Base-by-base conservation (phyloP, 257 asterid species). In the Lycium barbarum region DNA sequence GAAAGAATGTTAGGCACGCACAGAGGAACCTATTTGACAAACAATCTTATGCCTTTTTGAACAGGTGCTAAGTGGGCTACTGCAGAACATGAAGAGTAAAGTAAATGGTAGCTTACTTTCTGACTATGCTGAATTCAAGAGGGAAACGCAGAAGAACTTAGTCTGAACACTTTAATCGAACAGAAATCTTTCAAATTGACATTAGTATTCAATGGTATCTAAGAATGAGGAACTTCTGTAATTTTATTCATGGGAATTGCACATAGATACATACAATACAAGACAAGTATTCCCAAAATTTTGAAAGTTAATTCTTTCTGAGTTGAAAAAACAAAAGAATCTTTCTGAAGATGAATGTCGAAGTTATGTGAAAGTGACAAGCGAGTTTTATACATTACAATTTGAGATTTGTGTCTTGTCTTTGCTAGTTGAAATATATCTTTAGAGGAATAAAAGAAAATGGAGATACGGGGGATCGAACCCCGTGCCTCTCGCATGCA, bases 41-140 rank as follows among this genome's bases (percentile, higher is more conserved):
- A 53, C 7, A n/a, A 18, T 61, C 40, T 35, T 59, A 1, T 33
- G 43, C 65, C 18, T 62, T 85, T 51, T 54, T 81, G 84, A 18
- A 36, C 63, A 97, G 99, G 96, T 97, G 88, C 91, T 97, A 11
- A 89, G 83, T 91, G 84, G 90, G 84, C 83, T 97, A 87, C 88
- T 94, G 93, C 97, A 90, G 88, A 95, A 93, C 90, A 97, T 97
- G 99, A 97, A 91, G 86, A 79, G 86, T 49, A 94, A 92, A 87
- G 99, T 97, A 13, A 97, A 94, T 85, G 87, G 93, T 57, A 94
- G 94, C 91, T 91, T 97, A 95, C 91, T 90, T 55, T 90, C 98
- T 2, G 98, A 97, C 85, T 97, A 97, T 68, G 86, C 87, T 36
- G 86, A 83, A 55, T 97, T 94, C 89, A 95, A 94, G 94, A 92